Percentiles rank a stretch among this genome's conserved stretches.
Evolutionary conservation across 2,329 filamentous ascomycete species (phyloP).

Genomic region (Fonsecaea monophora): DNA sequence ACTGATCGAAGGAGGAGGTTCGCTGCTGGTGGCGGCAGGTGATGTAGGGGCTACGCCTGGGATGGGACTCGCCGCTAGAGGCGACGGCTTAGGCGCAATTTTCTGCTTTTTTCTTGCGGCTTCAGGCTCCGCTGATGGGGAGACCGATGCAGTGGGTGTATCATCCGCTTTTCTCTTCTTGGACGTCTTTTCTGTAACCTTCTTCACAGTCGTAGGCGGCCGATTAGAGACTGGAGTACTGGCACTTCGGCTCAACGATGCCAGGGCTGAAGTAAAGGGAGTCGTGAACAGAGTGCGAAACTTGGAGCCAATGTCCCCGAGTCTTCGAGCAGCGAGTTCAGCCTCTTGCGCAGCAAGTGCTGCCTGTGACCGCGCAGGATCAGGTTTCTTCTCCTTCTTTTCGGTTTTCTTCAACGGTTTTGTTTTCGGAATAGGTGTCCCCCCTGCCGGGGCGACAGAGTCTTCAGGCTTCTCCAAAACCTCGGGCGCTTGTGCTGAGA

Average conservation of each 20-base stretch:
- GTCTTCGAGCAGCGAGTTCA: conserved; percentile 48
- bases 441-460: conserved; percentile 1
- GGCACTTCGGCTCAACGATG: conserved; percentile 39
- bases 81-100: conserved; percentile 43
- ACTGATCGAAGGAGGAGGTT: conserved; percentile 27
- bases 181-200: conserved; percentile 42
- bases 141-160: conserved; percentile 45
- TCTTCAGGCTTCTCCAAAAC: conserved; percentile 50
- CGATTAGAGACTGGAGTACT: conserved; percentile 39
- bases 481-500: conserved; percentile 6
- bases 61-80: conserved; percentile 44
- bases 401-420: conserved; percentile 60
- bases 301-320: conserved; percentile 48
- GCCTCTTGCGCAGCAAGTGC: conserved; percentile 49
- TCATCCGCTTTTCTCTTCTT: conserved; percentile 65
- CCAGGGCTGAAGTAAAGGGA: conserved; percentile 39
- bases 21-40: conserved; percentile 44
- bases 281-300: conserved; percentile 47
- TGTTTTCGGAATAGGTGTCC: conserved; percentile 24
- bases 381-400: conserved; percentile 63
- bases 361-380: conserved; percentile 55
- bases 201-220: conserved; percentile 37
- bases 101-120: conserved; percentile 49
- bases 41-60: conserved; percentile 53
- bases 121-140: conserved; percentile 40